Evolutionary conservation across 768 basidiomycete species (phyloP), one percentile per base, ranked within the genome.

Genomic region (Astraeus odoratus): DNA sequence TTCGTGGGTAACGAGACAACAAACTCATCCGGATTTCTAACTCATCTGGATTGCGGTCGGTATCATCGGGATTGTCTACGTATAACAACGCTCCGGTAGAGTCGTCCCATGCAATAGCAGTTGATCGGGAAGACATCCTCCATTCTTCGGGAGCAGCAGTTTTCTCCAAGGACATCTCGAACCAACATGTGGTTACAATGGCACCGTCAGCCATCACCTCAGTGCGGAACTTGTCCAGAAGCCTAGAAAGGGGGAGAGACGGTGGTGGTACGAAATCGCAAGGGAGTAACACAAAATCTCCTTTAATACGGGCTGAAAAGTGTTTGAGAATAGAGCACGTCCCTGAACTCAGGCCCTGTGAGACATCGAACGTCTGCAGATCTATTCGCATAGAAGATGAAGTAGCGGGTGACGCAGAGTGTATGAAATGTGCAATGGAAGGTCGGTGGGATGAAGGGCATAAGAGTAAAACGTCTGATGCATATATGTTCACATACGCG

Each of bases 241-340:
- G 66, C 0, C 66, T 67, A 24, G 74, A 73, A 6, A 97, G 74
- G 5, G 83, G 70, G n/a, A 96, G 72, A 0, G 77, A 67, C 0
- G 81, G 68, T 0, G 92, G 84, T 8, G 92, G 83, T 18, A 92
- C 74, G 40, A 96, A 88, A 62, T 97, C 94, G 58, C 92, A 96
- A 6, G 94, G 86, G 2, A 97, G 75, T 19, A 97, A 64, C 31
- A 96, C 77, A 62, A 96, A 94, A 63, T 96, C 94, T 48, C 80
- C 80, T 50, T 76, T 72, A 50, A 94, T 92, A 39, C 81, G 80
- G 39, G 60, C 67, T 8, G 86, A 74, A 62, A 93, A 89, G 57
- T 90, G 79, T 42, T 80, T 76, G 47, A 95, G 73, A 20, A 94
- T 71, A 18, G 78, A 71, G 50, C 84, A 86, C 2, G 87, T 90